phyloP scores from a whole-genome alignment of 495 filamentous ascomycete genomes.

The Eremomyces bilateralis region DNA sequence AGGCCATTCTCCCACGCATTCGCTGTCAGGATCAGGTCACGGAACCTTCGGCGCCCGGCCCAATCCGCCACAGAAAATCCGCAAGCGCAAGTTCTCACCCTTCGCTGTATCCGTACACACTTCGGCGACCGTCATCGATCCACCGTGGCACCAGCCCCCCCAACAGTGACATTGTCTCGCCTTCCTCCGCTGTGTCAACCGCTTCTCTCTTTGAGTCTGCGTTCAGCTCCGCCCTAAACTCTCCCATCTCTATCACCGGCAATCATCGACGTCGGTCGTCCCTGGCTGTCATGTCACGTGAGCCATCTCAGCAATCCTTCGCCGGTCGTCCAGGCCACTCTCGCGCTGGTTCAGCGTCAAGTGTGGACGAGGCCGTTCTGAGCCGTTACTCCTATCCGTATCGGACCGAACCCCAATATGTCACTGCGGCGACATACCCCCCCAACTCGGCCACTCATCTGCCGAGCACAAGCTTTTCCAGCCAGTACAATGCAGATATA shows the following conservation, averaged over 20 bases:
- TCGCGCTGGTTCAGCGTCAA: slow-evolving; percentile 32
- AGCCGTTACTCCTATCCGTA: slow-evolving; percentile 62
- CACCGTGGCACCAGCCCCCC: slow-evolving; percentile 46
- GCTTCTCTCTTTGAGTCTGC: too few species aligned
- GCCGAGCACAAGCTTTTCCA: slow-evolving; percentile 4
- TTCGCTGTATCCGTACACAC: slow-evolving; percentile 24
- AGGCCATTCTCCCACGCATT: slow-evolving; percentile 69
- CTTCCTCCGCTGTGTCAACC: slow-evolving; percentile 25
- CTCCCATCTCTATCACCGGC: slow-evolving; percentile 39
- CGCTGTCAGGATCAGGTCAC: slow-evolving; percentile 65
- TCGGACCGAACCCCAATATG: slow-evolving; percentile 43
- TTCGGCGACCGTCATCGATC: slow-evolving; percentile 20
- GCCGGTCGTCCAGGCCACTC: slow-evolving; percentile 15
- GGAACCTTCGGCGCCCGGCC: slow-evolving; percentile 26
- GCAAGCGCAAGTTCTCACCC: slow-evolving; percentile 28
- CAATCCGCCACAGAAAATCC: slow-evolving; percentile 28
- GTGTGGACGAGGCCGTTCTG: slow-evolving; percentile 41
- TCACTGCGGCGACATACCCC: slow-evolving; percentile 22
- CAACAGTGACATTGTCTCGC: slow-evolving; percentile 31
- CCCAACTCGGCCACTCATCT: slow-evolving; percentile 17
- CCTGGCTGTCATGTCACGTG: too few species aligned
- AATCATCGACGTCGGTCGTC: slow-evolving; percentile 24
- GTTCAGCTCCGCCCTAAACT: slow-evolving; percentile 37
- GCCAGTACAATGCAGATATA: too few species aligned
- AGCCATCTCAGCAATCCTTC: too few species aligned